Evolutionary conservation across 495 filamentous ascomycete genomes (phyloP), one percentile per base, ranked within the genome.

Genomic region (Podospora pseudocomata): DNA sequence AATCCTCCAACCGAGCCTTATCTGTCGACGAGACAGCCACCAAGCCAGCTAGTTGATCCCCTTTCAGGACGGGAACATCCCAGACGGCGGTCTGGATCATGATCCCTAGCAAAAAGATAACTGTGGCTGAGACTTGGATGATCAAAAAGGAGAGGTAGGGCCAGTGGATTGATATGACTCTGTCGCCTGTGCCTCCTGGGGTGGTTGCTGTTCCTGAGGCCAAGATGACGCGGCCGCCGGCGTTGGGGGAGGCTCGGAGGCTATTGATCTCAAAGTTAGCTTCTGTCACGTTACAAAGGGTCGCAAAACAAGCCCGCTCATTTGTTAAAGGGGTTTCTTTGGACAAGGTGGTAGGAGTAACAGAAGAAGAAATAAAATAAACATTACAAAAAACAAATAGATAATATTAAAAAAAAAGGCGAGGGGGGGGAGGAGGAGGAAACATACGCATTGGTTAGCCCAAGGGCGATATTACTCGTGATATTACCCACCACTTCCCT

Each of bases 51-150:
- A 68, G 55, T 2, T 68, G n/a, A 26, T 73, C 75, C 18, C 68
- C 70, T 61, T 77, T 77, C 60, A 77, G 30, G 18, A 75, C 59
- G 39, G 39, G 58, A 0, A 76, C 74, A 20, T 69, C 49, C 75
- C 75, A 76, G 2, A 74, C 72, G 1, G 71, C 69, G n/a, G 74
- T 76, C 65, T 76, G 75, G 5, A 75, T 60, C 56, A 77, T 72
- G 49, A 77, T 72, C 0, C 74, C 72, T 16, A 70, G 3, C 4
- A 77, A 34, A 58, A 76, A 72, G 15, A 56, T 54, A 15, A 53
- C 28, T 11, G 68, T 39, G 1, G 72, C 27, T 9, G 30, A 57
- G 1, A 77, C 67, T 32, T 77, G 73, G 20, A 68, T 53, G 55
- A 65, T 68, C 5, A 77, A 59, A 49, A 77, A 75, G 4, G 71